Evolutionary conservation across 208 protist genomes (phyloP).

Genomic region (Naegleria lovaniensis): DNA sequence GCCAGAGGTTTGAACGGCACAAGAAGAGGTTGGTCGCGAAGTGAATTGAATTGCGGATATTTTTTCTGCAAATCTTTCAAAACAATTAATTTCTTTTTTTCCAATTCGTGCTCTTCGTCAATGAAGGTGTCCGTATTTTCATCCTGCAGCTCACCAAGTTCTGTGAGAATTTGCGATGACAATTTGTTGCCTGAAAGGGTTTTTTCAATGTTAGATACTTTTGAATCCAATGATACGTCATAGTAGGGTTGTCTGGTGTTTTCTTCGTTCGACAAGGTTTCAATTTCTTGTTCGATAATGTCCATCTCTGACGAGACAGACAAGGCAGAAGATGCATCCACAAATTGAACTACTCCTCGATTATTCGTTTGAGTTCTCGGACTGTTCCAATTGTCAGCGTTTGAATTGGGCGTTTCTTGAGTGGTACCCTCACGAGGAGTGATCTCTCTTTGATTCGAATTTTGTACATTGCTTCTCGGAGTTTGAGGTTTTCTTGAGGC

Average conservation of each 20-base stretch:
- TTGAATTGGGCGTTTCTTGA: not conserved
- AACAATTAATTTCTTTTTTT: not conserved
- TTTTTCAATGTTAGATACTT: not conserved
- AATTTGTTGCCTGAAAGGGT: not conserved
- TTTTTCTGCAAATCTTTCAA: conserved; percentile 2
- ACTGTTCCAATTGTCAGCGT: not conserved
- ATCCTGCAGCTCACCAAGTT: not conserved
- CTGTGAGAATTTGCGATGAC: not conserved
- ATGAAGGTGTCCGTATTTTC: not conserved
- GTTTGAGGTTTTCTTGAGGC: no score
- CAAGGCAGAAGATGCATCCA: not conserved
- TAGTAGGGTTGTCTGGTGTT: not conserved
- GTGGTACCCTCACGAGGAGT: no score
- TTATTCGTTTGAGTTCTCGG: not conserved
- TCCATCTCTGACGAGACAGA: not conserved
- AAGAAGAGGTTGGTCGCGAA: not conserved
- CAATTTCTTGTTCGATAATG: not conserved
- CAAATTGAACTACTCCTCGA: not conserved
- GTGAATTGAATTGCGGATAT: not conserved
- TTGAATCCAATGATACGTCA: not conserved
- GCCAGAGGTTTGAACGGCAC: not conserved
- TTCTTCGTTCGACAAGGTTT: not conserved
- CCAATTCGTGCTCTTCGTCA: conserved; percentile 7
- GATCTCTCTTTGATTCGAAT: no score
- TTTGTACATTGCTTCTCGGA: no score